phyloP scores from a whole-genome alignment of 1,139 yeast genomes.

The Lodderomyces orthopsilosis region DNA sequence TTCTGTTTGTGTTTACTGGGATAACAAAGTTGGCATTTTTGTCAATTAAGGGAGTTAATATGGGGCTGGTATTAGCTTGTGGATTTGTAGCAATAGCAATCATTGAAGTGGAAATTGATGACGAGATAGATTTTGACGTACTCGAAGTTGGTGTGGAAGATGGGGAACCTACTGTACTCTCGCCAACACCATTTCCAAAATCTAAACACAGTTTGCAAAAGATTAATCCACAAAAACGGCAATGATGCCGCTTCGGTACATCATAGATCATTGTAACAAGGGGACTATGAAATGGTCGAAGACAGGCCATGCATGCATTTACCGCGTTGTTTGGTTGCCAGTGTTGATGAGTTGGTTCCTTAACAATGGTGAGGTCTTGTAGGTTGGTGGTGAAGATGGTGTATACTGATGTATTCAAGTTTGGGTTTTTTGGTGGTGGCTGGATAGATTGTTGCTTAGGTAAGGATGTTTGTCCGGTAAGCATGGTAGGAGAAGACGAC shows the following conservation, averaged over 20 bases:
- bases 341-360: slow-evolving; percentile 40
- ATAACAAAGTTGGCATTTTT: slow-evolving; percentile 35
- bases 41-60: slow-evolving; percentile 23
- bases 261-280: slow-evolving; percentile 14
- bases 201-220: slow-evolving; percentile 33
- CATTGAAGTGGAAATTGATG: not conserved
- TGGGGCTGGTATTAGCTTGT: not conserved
- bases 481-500: too few species aligned
- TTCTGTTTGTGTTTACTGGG: slow-evolving; percentile 29
- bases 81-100: not conserved
- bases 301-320: slow-evolving; percentile 43
- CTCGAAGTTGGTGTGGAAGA: not conserved
- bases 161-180: not conserved
- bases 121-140: not conserved
- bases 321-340: slow-evolving; percentile 42
- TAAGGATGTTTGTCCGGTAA: too few species aligned
- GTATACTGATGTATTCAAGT: not conserved
- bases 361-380: not conserved
- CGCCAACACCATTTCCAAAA: not conserved
- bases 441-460: not conserved
- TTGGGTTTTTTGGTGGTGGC: not conserved
- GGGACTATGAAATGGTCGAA: slow-evolving; percentile 33
- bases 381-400: not conserved
- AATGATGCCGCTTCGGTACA: slow-evolving; percentile 33
- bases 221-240: slow-evolving; percentile 43